These are phyloP conservation scores for Phytophthora melonis DNA, from an alignment of 352 stramenopile genomes.

Conservation along the genomic window DNA sequence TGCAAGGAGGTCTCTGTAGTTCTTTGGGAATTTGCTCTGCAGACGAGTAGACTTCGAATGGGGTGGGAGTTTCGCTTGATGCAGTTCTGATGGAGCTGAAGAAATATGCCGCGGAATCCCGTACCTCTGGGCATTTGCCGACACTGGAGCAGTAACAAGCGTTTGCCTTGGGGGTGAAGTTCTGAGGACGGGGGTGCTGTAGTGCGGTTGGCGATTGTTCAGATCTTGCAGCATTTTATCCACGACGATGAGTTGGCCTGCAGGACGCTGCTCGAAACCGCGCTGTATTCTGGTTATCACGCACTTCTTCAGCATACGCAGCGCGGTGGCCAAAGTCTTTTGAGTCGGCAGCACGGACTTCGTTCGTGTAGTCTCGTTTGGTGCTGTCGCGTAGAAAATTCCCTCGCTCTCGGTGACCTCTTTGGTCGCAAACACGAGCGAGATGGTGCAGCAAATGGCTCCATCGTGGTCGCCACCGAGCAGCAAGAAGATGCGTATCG, in stretches of 20 bases:
- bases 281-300: constrained; percentile 21
- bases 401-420: constrained; percentile 36
- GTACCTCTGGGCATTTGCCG: not conserved
- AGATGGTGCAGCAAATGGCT: constrained; percentile 38
- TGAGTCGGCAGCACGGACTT: constrained; percentile 32
- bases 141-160: not conserved
- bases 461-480: constrained; percentile 53
- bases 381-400: constrained; percentile 32
- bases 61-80: not conserved
- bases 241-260: constrained; percentile 27
- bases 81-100: not conserved
- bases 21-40: constrained; percentile 5
- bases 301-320: constrained; percentile 46
- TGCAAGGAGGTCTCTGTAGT: constrained; percentile 20
- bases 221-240: constrained; percentile 24
- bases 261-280: constrained; percentile 36
- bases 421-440: constrained; percentile 28
- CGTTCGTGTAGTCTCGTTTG: constrained; percentile 20
- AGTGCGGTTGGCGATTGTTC: constrained; percentile 22
- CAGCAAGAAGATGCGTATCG: constrained; percentile 38
- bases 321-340: constrained; percentile 22
- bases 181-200: not conserved
- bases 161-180: not conserved
- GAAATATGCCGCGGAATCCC: not conserved
- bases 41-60: not conserved